phyloP scores from a whole-genome alignment of 352 stramenopile genomes.

The Phytophthora nicotianae region DNA sequence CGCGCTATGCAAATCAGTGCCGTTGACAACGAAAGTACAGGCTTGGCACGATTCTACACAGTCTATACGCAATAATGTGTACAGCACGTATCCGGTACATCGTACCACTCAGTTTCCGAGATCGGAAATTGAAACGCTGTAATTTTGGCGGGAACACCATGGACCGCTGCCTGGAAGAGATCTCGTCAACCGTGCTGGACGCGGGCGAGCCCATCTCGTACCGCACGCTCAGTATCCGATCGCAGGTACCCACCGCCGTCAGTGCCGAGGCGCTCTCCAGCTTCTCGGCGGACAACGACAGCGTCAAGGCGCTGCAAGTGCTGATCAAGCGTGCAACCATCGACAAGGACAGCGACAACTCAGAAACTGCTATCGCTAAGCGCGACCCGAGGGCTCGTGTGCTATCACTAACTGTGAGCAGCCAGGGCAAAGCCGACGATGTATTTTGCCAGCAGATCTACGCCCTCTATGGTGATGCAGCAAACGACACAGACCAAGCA shows the following conservation, averaged over 20 bases:
- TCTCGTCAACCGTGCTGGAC: slow-evolving; percentile 61
- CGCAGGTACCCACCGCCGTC: slow-evolving; percentile 24
- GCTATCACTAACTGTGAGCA: slow-evolving; percentile 36
- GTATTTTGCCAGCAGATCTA: slow-evolving; percentile 57
- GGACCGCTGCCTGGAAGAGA: slow-evolving; percentile 60
- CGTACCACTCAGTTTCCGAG: not conserved
- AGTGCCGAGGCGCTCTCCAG: slow-evolving; percentile 47
- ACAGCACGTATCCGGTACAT: not conserved
- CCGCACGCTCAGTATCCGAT: slow-evolving; percentile 50
- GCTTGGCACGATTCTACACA: not conserved
- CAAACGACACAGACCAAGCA: slow-evolving; percentile 15
- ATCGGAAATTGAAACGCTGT: not conserved
- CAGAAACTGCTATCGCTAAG: slow-evolving; percentile 26
- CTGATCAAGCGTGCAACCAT: slow-evolving; percentile 38
- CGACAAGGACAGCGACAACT: slow-evolving; percentile 8
- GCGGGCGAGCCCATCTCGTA: slow-evolving; percentile 59
- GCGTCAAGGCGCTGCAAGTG: slow-evolving; percentile 48
- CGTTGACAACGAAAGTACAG: no score
- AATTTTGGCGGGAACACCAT: slow-evolving; percentile 29
- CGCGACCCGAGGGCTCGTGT: slow-evolving; percentile 56
- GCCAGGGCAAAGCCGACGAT: slow-evolving; percentile 3
- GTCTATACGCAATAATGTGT: not conserved
- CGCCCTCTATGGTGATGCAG: slow-evolving; percentile 45
- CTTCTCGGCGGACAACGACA: slow-evolving; percentile 39
- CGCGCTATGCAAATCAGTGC: not conserved